Evolutionary conservation across 2,329 filamentous ascomycete species (phyloP).

Genomic region (Pseudogymnoascus pannorum): DNA sequence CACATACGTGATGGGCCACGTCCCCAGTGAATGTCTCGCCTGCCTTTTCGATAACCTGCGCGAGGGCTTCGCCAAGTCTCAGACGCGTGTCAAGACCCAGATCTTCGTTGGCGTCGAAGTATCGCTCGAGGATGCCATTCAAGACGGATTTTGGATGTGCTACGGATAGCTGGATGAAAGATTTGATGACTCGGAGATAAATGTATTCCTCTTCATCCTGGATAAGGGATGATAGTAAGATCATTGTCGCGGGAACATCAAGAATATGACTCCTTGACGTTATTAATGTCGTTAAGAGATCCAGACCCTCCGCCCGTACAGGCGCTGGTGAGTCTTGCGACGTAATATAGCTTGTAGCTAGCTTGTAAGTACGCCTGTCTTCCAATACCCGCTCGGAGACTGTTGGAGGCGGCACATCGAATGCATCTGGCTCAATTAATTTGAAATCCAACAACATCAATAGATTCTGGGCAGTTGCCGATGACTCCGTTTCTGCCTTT

Average conservation of each 20-base stretch:
- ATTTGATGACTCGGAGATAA: slow-evolving; percentile 58
- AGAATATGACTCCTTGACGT: slow-evolving; percentile 47
- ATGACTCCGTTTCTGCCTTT: slow-evolving; percentile 35
- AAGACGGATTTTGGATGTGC: slow-evolving; percentile 56
- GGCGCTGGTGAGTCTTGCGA: slow-evolving; percentile 55
- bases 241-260: slow-evolving; percentile 58
- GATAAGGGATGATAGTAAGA: slow-evolving; percentile 57
- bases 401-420: slow-evolving; percentile 30
- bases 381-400: slow-evolving; percentile 42
- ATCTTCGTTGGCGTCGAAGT: slow-evolving; percentile 56
- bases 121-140: slow-evolving; percentile 58
- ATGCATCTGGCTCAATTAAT: slow-evolving; percentile 26
- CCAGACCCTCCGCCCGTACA: slow-evolving; percentile 58
- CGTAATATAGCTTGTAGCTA: slow-evolving; percentile 59
- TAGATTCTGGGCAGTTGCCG: slow-evolving; percentile 49
- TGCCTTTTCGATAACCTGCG: slow-evolving; percentile 56
- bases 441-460: slow-evolving; percentile 46
- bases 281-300: slow-evolving; percentile 52
- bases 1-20: slow-evolving; percentile 42
- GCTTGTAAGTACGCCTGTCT: slow-evolving; percentile 53
- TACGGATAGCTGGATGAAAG: slow-evolving; percentile 51
- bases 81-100: slow-evolving; percentile 55
- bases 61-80: slow-evolving; percentile 59
- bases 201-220: slow-evolving; percentile 65
- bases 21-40: slow-evolving; percentile 49